These are phyloP conservation scores for Pseudocercospora pini-densiflorae DNA, from an alignment of 2,329 filamentous ascomycete genomes.

Conservation along the genomic window DNA sequence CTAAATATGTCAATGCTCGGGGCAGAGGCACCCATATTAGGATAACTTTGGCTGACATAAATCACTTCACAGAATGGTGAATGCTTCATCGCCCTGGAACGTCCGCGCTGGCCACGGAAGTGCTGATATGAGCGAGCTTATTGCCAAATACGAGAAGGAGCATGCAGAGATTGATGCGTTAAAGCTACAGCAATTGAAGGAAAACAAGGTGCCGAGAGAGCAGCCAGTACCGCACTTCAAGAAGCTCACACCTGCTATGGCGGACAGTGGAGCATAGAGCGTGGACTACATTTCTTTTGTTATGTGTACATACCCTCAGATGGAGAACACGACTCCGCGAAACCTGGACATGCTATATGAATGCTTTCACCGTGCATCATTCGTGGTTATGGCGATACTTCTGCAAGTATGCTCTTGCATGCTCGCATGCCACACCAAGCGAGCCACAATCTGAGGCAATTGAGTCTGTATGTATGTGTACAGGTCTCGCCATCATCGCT, in stretches of 20 bases:
- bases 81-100: conserved; percentile 66
- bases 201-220: conserved; percentile 42
- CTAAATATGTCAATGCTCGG: not conserved
- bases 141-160: conserved; percentile 65
- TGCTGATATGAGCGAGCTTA: conserved; percentile 62
- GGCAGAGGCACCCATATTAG: not conserved
- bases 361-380: not conserved
- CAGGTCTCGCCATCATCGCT: no score
- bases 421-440: not conserved
- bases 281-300: conserved; percentile 18
- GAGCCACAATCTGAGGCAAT: not conserved
- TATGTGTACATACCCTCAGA: conserved; percentile 13
- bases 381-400: not conserved
- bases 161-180: conserved; percentile 61
- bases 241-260: conserved; percentile 33
- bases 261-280: conserved; percentile 20
- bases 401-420: not conserved
- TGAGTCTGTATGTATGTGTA: no score
- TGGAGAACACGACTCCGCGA: not conserved
- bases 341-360: not conserved
- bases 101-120: conserved; percentile 63
- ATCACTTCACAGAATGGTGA: conserved; percentile 38
- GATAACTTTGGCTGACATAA: not conserved
- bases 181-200: conserved; percentile 53
- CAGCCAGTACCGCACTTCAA: conserved; percentile 34